These are phyloP conservation scores for Selaginella moellendorffii DNA, from an alignment of 75 land plant genomes.

Conservation along the genomic window DNA sequence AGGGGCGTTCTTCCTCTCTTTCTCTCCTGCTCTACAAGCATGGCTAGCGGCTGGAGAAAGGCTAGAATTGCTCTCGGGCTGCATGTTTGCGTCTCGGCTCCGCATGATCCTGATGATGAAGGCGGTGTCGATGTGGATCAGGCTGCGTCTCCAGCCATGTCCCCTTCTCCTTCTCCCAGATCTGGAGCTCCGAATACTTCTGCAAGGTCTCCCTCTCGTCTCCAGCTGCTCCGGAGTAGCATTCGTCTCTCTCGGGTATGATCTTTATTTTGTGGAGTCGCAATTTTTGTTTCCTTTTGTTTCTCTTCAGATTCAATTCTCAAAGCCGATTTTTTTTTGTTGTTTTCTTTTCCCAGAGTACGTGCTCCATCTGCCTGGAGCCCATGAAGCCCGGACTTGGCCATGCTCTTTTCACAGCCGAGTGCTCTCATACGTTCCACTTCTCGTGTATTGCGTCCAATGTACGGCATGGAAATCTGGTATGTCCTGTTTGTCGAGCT, in stretches of 20 bases:
- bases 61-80: constrained; percentile 28
- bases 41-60: constrained; percentile 40
- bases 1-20: no score
- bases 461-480: constrained; percentile 54
- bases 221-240: constrained; percentile 5
- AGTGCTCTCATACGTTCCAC: constrained; percentile 78
- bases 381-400: constrained; percentile 31
- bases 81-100: constrained; percentile 26
- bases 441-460: constrained; percentile 67
- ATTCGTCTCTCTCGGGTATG: constrained; percentile 7
- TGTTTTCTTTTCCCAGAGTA: constrained; percentile 22
- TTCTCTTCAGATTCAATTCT: no score
- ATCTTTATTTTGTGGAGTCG: no score
- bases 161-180: background rate
- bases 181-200: no score
- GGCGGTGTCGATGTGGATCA: background rate
- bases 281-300: no score
- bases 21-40: no score
- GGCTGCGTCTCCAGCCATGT: background rate
- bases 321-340: background rate
- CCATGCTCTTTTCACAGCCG: constrained; percentile 65
- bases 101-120: background rate
- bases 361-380: constrained; percentile 73
- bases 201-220: constrained; percentile 4
- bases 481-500: constrained; percentile 75